Conservation (phyloP, 441 rosid species). For the Gossypium gossypioides region DNA sequence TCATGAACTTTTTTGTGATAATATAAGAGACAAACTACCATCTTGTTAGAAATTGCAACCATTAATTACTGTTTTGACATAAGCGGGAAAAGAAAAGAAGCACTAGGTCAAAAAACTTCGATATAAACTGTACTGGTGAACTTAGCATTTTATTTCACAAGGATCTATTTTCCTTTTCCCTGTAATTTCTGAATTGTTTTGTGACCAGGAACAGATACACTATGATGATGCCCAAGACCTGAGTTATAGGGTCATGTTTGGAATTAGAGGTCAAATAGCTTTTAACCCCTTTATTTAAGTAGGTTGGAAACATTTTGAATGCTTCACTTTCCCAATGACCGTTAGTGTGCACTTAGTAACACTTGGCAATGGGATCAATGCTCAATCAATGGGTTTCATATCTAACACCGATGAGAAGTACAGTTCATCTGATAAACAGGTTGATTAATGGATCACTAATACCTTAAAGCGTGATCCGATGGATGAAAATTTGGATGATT, state of each 20-base stretch:
- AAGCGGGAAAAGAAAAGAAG: neutral
- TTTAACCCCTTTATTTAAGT: neutral
- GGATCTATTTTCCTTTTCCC: too few relatives aligned
- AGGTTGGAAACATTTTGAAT: conserved; percentile 2
- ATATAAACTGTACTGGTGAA: neutral
- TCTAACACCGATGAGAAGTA: neutral
- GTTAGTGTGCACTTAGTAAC: neutral
- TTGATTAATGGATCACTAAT: conserved; percentile 7
- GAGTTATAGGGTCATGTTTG: neutral
- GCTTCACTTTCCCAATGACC: neutral
- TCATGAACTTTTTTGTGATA: too few relatives aligned
- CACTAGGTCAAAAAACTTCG: neutral
- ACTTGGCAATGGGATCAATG: neutral
- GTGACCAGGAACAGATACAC: neutral
- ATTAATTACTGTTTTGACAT: too few relatives aligned
- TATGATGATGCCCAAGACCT: neutral
- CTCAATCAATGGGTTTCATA: neutral
- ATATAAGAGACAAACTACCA: too few relatives aligned
- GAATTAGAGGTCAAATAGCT: neutral
- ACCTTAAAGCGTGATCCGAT: conserved; percentile 74
- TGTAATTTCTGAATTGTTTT: neutral
- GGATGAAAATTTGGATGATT: conserved; percentile 71
- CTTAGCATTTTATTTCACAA: neutral
- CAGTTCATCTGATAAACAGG: neutral
- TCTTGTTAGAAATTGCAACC: too few relatives aligned